A percentile compares a stretch with the other conserved stretches of the same genome.
phyloP scores from a whole-genome alignment of 2,329 filamentous ascomycete species.

The Colletotrichum spinosum region DNA sequence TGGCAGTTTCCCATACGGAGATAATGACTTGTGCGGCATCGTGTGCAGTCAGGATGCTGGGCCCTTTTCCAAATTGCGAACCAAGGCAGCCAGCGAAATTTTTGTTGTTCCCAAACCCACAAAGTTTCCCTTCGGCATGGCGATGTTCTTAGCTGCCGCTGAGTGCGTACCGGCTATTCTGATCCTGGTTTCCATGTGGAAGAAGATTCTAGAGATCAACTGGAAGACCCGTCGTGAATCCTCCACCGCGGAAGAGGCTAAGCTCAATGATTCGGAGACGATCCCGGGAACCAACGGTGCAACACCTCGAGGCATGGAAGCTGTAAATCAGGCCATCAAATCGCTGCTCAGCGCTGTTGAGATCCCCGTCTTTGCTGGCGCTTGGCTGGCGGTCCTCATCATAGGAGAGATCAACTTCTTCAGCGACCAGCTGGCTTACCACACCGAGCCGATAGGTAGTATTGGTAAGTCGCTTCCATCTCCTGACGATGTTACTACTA shows the following conservation, averaged over 20 bases:
- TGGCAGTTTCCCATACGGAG: slow-evolving; percentile 57
- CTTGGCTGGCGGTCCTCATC: slow-evolving; percentile 69
- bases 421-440: slow-evolving; percentile 64
- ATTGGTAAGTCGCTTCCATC: slow-evolving; percentile 58
- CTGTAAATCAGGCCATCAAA: slow-evolving; percentile 66
- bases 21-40: slow-evolving; percentile 56
- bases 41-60: slow-evolving; percentile 57
- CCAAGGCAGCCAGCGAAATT: slow-evolving; percentile 68
- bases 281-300: slow-evolving; percentile 68
- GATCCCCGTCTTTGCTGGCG: slow-evolving; percentile 68
- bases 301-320: slow-evolving; percentile 62
- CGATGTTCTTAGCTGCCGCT: slow-evolving; percentile 70
- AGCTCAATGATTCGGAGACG: slow-evolving; percentile 47
- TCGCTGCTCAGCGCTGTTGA: slow-evolving; percentile 67
- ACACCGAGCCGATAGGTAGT: slow-evolving; percentile 72
- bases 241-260: slow-evolving; percentile 42
- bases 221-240: slow-evolving; percentile 59
- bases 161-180: slow-evolving; percentile 75
- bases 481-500: not conserved
- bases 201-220: slow-evolving; percentile 72
- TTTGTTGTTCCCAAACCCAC: slow-evolving; percentile 71
- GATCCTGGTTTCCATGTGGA: slow-evolving; percentile 71
- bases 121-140: slow-evolving; percentile 67
- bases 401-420: slow-evolving; percentile 75
- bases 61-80: slow-evolving; percentile 66